Percentiles rank a stretch among this genome's conserved stretches.
phyloP scores from a whole-genome alignment of 345 rosid genomes.

The Eucalyptus rudis region DNA sequence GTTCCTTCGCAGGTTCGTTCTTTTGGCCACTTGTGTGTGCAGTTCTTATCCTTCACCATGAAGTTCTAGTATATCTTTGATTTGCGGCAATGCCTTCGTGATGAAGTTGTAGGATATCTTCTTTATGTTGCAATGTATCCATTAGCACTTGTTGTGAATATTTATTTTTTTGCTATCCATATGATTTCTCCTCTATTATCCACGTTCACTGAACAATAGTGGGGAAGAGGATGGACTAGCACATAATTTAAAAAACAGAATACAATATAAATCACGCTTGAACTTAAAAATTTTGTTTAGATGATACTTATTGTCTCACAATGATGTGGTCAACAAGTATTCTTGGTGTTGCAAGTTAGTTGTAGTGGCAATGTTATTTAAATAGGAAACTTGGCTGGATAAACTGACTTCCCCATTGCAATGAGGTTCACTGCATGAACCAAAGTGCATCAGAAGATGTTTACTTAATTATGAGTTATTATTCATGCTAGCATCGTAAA shows the following conservation, averaged over 20 bases:
- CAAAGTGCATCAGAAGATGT: not conserved
- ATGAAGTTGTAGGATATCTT: not conserved
- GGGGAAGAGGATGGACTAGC: not conserved
- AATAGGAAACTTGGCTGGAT: not conserved
- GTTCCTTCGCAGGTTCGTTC: conserved; percentile 67
- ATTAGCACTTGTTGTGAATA: not conserved
- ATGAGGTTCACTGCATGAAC: not conserved
- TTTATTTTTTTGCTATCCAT: not conserved
- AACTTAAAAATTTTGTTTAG: not conserved
- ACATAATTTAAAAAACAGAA: not conserved
- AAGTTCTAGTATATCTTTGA: not conserved
- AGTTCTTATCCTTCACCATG: not conserved
- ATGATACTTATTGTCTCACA: not conserved
- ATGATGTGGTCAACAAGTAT: not conserved
- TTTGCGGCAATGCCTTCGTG: not conserved
- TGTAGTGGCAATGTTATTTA: not conserved
- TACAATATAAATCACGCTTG: not conserved
- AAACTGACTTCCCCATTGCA: not conserved
- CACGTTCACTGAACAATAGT: not conserved
- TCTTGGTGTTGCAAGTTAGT: not conserved
- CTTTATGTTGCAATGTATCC: not conserved
- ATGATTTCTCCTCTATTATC: not conserved
- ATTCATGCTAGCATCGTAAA: not conserved
- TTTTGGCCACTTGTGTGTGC: not conserved
- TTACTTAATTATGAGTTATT: not conserved